Evolutionary conservation across 305 asterid species (phyloP).

Genomic region (Solanum hybrid): DNA sequence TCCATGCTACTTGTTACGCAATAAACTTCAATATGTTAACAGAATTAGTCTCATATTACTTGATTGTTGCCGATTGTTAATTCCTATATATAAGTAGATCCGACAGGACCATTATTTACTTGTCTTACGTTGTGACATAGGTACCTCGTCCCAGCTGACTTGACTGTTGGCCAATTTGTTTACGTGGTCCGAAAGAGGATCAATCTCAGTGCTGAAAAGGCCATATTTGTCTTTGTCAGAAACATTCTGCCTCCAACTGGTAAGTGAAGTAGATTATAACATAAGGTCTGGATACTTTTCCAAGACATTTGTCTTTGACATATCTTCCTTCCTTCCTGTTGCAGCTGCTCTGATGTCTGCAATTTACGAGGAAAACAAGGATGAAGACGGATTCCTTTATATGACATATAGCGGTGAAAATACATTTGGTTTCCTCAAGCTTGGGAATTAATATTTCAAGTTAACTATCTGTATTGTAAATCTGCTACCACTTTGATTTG

Average conservation of each 20-base stretch:
- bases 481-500: not conserved
- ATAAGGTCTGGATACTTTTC: not conserved
- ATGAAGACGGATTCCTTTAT: constrained; percentile 36
- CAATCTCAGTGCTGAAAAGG: constrained; percentile 25
- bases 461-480: not conserved
- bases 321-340: not conserved
- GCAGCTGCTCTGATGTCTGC: constrained; percentile 33
- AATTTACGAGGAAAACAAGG: constrained; percentile 34
- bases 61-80: not conserved
- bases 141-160: constrained; percentile 29
- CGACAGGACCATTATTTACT: not conserved
- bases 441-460: not conserved
- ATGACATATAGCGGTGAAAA: constrained; percentile 35
- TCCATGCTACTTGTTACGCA: not conserved
- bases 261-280: not conserved
- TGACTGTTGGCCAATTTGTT: constrained; percentile 32
- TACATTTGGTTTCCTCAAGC: constrained; percentile 22
- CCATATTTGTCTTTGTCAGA: constrained; percentile 23
- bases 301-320: not conserved
- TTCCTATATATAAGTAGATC: not conserved
- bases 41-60: not conserved
- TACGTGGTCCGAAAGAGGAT: constrained; percentile 29
- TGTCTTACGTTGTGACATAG: not conserved
- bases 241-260: constrained; percentile 29
- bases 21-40: not conserved